phyloP scores from a whole-genome alignment of 2,329 filamentous ascomycete genomes.

The Tympanopsis confertula region DNA sequence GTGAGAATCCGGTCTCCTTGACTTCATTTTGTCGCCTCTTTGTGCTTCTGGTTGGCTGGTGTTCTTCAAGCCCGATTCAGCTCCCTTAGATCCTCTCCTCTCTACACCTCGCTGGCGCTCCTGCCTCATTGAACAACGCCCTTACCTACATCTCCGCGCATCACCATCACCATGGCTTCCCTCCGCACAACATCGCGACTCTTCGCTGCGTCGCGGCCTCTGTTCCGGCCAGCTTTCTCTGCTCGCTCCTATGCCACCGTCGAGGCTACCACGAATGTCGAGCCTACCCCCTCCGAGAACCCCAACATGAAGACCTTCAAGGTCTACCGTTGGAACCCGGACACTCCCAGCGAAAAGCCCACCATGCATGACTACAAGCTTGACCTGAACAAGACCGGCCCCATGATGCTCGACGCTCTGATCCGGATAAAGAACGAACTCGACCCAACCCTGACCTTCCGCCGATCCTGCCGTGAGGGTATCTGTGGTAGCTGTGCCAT shows the following conservation, averaged over 20 bases:
- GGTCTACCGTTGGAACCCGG: slow-evolving; percentile 98
- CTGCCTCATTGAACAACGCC: background rate
- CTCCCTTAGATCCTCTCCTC: background rate
- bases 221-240: slow-evolving; percentile 8
- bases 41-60: background rate
- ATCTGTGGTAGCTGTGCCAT: slow-evolving; percentile 98
- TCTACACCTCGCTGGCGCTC: background rate
- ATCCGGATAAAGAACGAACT: slow-evolving; percentile 99
- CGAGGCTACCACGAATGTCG: slow-evolving; percentile 45
- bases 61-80: too few species aligned
- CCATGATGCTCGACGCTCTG: slow-evolving; percentile 94
- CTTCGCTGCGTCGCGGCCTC: slow-evolving; percentile 12
- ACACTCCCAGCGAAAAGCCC: slow-evolving; percentile 83
- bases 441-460: slow-evolving; percentile 91
- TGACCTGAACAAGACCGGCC: slow-evolving; percentile 96
- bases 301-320: slow-evolving; percentile 84
- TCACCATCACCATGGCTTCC: slow-evolving; percentile 26
- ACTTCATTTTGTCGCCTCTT: background rate
- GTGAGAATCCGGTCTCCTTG: background rate
- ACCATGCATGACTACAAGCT: slow-evolving; percentile 89
- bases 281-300: slow-evolving; percentile 43
- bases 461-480: slow-evolving; percentile 90
- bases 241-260: slow-evolving; percentile 18
- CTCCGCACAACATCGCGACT: slow-evolving; percentile 17
- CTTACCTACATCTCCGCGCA: background rate